Conservation (phyloP, 352 stramenopile species). For the Phytopythium oedochilum region DNA sequence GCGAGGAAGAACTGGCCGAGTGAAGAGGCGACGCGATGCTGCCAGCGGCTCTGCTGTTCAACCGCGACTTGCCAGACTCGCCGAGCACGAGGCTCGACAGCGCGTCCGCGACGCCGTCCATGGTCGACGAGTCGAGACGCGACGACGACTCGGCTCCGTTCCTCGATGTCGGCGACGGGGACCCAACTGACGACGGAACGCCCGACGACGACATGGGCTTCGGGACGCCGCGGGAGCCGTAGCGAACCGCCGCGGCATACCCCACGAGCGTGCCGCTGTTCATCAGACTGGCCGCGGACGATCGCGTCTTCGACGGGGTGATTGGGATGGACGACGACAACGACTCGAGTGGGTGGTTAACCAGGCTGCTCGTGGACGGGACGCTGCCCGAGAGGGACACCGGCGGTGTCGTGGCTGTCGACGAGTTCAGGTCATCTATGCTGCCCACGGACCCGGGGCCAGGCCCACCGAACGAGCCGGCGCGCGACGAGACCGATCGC, state of each 20-base stretch:
- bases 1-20: constrained; percentile 53
- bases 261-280: constrained; percentile 53
- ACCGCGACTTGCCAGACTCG: constrained; percentile 24
- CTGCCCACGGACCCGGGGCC: constrained; percentile 69
- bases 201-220: constrained; percentile 22
- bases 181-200: constrained; percentile 27
- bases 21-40: constrained; percentile 35
- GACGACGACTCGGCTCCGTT: constrained; percentile 21
- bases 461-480: constrained; percentile 74
- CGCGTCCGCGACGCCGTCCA: constrained; percentile 53
- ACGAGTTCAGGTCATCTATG: constrained; percentile 57
- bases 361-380: constrained; percentile 10
- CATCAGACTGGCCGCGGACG: constrained; percentile 29
- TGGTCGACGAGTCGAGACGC: constrained; percentile 26
- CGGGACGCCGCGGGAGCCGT: constrained; percentile 35
- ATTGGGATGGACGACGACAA: constrained; percentile 23
- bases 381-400: constrained; percentile 59
- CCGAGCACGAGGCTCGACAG: constrained; percentile 65
- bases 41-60: neutral
- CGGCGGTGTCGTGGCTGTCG: constrained; percentile 41
- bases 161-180: constrained; percentile 17
- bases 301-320: constrained; percentile 20
- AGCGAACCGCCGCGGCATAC: constrained; percentile 82
- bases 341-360: constrained; percentile 14
- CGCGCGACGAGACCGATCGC: constrained; percentile 66